These are phyloP conservation scores for Pogostemon cablin DNA, from an alignment of 257 asterid species.

Conservation along the genomic window DNA sequence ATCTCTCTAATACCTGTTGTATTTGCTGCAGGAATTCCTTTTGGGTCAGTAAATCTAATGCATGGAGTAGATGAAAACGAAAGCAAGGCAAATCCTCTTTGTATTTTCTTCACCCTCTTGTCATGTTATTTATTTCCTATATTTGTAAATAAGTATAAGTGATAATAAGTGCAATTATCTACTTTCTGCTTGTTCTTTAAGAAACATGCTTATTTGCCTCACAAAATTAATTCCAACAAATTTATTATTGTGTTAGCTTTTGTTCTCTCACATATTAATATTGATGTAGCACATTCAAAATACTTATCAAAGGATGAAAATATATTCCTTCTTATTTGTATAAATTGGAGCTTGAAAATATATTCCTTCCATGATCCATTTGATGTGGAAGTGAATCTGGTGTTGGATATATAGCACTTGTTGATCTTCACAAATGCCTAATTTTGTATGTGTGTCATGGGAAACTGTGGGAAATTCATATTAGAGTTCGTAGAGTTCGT, in stretches of 20 bases:
- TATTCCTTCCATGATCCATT: slow-evolving; percentile 21
- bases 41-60: slow-evolving; percentile 93
- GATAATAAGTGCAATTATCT: slow-evolving; percentile 6
- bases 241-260: slow-evolving; percentile 10
- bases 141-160: slow-evolving; percentile 17
- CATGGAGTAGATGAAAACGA: slow-evolving; percentile 95
- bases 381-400: slow-evolving; percentile 8
- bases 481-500: background rate
- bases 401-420: slow-evolving; percentile 12
- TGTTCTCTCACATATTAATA: slow-evolving; percentile 3
- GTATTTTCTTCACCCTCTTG: slow-evolving; percentile 64
- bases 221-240: slow-evolving; percentile 2
- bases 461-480: slow-evolving; percentile 11
- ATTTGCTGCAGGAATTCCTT: slow-evolving; percentile 88
- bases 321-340: slow-evolving; percentile 7
- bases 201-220: background rate
- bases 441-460: background rate
- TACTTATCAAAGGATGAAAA: background rate
- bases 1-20: slow-evolving; percentile 26
- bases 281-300: slow-evolving; percentile 1
- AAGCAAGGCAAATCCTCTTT: slow-evolving; percentile 94
- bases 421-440: background rate
- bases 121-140: slow-evolving; percentile 31
- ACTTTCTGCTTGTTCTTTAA: slow-evolving; percentile 24
- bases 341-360: slow-evolving; percentile 21